These are phyloP conservation scores for Calonectria hongkongensis DNA, from an alignment of 2,329 filamentous ascomycete genomes.

Conservation along the genomic window DNA sequence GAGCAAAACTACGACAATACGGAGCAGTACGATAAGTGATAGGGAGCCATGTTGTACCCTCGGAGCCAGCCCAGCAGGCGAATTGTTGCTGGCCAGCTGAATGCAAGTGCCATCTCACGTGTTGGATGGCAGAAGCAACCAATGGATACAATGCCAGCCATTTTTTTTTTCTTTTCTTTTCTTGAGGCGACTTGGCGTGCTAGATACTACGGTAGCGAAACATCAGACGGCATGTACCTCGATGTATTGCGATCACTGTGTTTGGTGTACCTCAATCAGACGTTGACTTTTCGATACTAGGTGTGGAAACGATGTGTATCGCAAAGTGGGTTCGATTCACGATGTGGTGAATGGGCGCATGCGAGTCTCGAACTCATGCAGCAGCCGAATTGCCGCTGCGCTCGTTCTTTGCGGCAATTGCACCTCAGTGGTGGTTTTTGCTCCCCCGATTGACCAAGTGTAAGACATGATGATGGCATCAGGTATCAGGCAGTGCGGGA, in stretches of 20 bases:
- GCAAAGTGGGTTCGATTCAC: neutral
- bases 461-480: too few relatives aligned
- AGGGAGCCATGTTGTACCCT: neutral
- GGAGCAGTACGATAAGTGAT: neutral
- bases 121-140: neutral
- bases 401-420: neutral
- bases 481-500: neutral
- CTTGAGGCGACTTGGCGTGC: neutral
- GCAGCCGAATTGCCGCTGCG: neutral
- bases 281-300: neutral
- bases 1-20: neutral
- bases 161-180: neutral
- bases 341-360: neutral
- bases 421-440: neutral
- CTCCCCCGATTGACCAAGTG: neutral
- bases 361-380: neutral
- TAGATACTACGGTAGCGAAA: neutral
- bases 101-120: conserved; percentile 8
- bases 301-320: neutral
- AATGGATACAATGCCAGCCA: neutral
- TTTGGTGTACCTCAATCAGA: neutral
- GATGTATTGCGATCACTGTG: neutral
- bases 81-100: conserved; percentile 8
- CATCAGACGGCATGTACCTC: neutral
- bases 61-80: neutral